Base-by-base conservation (phyloP, 1,284 basidiomycete species). In the Trametes sp. region DNA sequence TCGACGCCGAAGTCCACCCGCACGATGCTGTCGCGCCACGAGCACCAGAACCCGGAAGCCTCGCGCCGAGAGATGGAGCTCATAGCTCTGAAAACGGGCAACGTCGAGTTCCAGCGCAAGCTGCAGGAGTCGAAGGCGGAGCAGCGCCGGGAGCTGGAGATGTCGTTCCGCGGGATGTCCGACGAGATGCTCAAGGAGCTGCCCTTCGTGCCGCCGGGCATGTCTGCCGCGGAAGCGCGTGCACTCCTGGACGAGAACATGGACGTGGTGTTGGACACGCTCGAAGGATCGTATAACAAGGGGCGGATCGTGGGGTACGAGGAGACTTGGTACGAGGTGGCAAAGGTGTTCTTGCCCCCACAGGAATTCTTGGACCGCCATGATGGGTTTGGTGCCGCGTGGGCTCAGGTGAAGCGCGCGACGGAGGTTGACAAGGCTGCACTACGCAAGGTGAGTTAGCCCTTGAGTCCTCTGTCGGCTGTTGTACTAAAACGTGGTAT, bases 261-360 rank as follows among this genome's bases (percentile, higher is more conserved):
- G 33, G 62, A 60, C 4, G 3, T 28, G 26, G 26, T 63, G 19
- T 54, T 61, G 31, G 36, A 50, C 35, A 50, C 38, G 46, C 29
- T 57, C 42, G 36, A 41, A 35, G 23, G 51, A 16, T 16, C 19
- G 16, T 24, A 28, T 7, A 28, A 19, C 6, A 36, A 23, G 2
- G 61, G 58, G 9, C 46, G 28, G 21, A 21, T 57, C 1, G 44
- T 45, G n/a, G 24, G 26, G 41, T 4, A 48, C 24, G 64, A 65
- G 38, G 42, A 60, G 51, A 24, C 21, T 2, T 65, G 54, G 57
- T 65, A 65, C 45, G 23, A 21, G 21, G 4, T 2, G 10, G 38
- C 50, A 19, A 65, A 65, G 55, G 46, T 48, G 16, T 65, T 62
- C 50, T 35, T 57, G 14, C 60, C 64, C 2, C 57, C 64, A 0